Evolutionary conservation across 2,329 filamentous ascomycete species (phyloP).

Genomic region (Cercospora beticola): DNA sequence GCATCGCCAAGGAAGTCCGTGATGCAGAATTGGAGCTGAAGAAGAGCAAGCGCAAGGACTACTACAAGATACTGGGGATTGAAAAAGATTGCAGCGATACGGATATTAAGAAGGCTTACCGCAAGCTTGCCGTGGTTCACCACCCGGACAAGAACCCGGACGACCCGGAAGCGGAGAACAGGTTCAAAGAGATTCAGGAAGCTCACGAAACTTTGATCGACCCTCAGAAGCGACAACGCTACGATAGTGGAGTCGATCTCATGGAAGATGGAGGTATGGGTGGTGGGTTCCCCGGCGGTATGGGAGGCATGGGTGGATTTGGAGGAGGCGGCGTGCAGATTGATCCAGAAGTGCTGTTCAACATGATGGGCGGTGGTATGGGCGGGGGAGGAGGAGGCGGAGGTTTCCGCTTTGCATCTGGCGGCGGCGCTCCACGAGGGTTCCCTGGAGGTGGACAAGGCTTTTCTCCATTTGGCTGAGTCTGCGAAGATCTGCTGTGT

Average conservation of each 20-base stretch:
- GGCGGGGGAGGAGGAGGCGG: conserved; percentile 49
- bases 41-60: conserved; percentile 96
- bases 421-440: conserved; percentile 19
- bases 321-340: conserved; percentile 54
- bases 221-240: conserved; percentile 85
- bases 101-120: conserved; percentile 95
- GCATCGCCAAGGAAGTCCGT: conserved; percentile 78
- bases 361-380: conserved; percentile 72
- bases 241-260: conserved; percentile 90
- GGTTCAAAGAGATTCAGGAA: conserved; percentile 97
- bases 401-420: conserved; percentile 28
- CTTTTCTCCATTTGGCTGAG: conserved; percentile 24
- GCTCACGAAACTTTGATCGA: conserved; percentile 96
- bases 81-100: conserved; percentile 79
- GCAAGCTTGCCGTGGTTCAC: conserved; percentile 88
- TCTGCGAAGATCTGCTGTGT: background rate
- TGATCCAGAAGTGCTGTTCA: conserved; percentile 75
- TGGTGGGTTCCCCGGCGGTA: conserved; percentile 49
- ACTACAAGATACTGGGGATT: conserved; percentile 94
- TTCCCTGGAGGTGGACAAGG: conserved; percentile 18
- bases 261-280: conserved; percentile 57
- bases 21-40: conserved; percentile 93
- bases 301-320: conserved; percentile 37
- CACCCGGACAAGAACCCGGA: conserved; percentile 98
- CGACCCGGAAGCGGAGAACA: conserved; percentile 77